phyloP scores from a whole-genome alignment of 495 filamentous ascomycete species.

The Daldinia vernicosa region DNA sequence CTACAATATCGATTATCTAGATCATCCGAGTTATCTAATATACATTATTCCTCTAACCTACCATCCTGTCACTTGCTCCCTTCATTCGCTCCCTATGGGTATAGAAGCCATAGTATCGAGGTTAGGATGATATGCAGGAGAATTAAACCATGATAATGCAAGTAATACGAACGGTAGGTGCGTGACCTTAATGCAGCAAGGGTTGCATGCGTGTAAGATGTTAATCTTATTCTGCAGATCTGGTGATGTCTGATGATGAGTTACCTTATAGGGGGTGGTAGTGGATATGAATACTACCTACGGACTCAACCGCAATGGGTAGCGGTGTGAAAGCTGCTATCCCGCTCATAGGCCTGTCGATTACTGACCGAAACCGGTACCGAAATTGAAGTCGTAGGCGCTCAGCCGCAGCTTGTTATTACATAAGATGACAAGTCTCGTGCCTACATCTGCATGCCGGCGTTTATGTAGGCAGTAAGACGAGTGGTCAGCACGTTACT shows the following conservation, averaged over 20 bases:
- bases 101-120: not conserved
- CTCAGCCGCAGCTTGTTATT: constrained; percentile 3
- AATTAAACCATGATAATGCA: not conserved
- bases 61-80: not conserved
- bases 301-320: not conserved
- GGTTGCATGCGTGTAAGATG: not conserved
- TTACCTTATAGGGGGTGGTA: constrained; percentile 1
- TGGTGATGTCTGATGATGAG: constrained; percentile 2
- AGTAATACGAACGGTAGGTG: not conserved
- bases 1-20: not conserved
- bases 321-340: not conserved
- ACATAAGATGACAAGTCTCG: constrained; percentile 26
- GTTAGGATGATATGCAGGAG: not conserved
- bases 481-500: constrained; percentile 25
- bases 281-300: constrained; percentile 5
- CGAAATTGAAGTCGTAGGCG: not conserved
- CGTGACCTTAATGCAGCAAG: not conserved
- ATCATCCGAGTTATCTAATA: not conserved
- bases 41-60: not conserved
- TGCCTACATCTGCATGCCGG: constrained; percentile 25
- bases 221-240: not conserved
- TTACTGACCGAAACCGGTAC: not conserved
- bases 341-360: not conserved
- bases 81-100: too few species aligned
- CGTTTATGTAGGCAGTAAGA: constrained; percentile 7